These are phyloP conservation scores for Chaetomium sp. DNA, from an alignment of 2,329 filamentous ascomycete genomes.

Conservation along the genomic window DNA sequence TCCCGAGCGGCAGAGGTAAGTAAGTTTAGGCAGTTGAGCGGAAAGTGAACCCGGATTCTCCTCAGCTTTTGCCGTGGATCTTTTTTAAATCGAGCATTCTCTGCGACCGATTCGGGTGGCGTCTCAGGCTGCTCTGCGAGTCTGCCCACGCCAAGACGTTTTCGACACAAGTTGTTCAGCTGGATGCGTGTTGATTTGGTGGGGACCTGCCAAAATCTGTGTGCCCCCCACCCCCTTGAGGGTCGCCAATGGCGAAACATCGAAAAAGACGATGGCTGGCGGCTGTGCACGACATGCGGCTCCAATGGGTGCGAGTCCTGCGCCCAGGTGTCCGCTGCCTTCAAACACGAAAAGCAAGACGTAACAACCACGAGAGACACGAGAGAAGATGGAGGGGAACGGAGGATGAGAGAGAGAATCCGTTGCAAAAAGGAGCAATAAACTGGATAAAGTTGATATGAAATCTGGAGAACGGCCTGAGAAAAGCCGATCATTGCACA, in stretches of 20 bases:
- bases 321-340: not conserved
- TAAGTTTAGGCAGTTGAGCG: not conserved
- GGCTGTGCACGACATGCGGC: constrained; percentile 10
- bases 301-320: constrained; percentile 1
- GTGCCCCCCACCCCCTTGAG: not conserved
- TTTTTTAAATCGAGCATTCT: not conserved
- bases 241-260: constrained; percentile 8
- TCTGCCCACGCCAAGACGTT: not conserved
- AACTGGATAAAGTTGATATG: not conserved
- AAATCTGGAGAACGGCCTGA: not conserved
- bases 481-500: not conserved
- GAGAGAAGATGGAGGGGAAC: too few species aligned
- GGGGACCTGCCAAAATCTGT: not conserved
- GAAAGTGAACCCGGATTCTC: not conserved
- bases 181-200: not conserved
- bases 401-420: too few species aligned
- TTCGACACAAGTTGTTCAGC: not conserved
- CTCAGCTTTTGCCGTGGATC: not conserved
- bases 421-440: not conserved
- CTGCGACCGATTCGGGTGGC: not conserved
- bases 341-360: constrained; percentile 1
- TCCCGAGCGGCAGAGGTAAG: not conserved
- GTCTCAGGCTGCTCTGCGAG: not conserved
- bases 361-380: too few species aligned
- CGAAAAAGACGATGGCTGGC: constrained; percentile 14